Percentiles rank a stretch among this genome's conserved stretches.
These are phyloP conservation scores for Xenosphaeropsis pyriputrescens DNA, from an alignment of 2,329 filamentous ascomycete species.

Conservation along the genomic window DNA sequence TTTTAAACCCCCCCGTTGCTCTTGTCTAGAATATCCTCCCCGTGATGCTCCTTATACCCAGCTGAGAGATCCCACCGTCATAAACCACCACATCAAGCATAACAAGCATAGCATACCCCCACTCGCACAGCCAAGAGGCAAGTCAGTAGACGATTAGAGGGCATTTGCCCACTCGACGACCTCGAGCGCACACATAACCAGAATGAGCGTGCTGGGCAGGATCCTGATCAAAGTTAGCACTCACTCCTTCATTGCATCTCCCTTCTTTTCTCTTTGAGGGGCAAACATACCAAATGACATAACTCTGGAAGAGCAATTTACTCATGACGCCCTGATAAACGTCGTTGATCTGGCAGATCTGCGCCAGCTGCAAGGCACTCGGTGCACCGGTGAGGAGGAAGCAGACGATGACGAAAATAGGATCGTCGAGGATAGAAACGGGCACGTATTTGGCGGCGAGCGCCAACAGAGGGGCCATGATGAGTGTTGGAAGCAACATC, in stretches of 20 bases:
- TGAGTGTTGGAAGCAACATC: conserved; percentile 80
- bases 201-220: conserved; percentile 75
- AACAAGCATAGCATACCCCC: neutral
- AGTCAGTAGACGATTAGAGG: neutral
- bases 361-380: conserved; percentile 83
- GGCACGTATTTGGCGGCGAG: conserved; percentile 80
- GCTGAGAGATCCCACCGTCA: neutral
- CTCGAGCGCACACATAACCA: conserved; percentile 86
- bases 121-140: neutral
- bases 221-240: conserved; percentile 41
- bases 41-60: neutral
- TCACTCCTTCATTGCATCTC: too few species aligned
- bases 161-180: conserved; percentile 71
- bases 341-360: conserved; percentile 96
- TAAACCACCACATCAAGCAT: neutral
- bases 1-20: neutral
- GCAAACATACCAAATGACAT: conserved; percentile 69
- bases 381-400: conserved; percentile 92
- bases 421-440: conserved; percentile 88
- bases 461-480: conserved; percentile 86
- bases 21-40: neutral
- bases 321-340: conserved; percentile 95
- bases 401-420: conserved; percentile 95
- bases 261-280: too few species aligned
- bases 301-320: conserved; percentile 86